phyloP scores from a whole-genome alignment of 2,329 filamentous ascomycete genomes.

The Talaromyces sp. region DNA sequence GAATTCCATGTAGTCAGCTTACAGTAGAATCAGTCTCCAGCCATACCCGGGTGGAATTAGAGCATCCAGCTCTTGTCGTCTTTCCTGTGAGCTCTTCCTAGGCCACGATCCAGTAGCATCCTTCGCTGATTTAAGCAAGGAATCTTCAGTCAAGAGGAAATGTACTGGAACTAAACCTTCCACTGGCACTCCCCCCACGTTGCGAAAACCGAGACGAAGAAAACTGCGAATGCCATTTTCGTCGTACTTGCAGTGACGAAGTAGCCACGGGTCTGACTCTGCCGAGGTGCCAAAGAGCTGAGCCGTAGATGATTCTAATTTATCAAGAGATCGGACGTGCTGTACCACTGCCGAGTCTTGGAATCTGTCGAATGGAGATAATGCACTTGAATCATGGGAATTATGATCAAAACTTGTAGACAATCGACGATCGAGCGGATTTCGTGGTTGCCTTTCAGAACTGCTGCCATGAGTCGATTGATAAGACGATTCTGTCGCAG shows the following conservation, averaged over 20 bases:
- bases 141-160: conserved; percentile 9
- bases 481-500: background rate
- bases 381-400: background rate
- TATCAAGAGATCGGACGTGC: conserved; percentile 20
- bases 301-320: conserved; percentile 22
- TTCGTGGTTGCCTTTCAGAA: background rate
- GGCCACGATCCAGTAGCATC: background rate
- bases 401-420: background rate
- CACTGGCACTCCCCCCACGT: conserved; percentile 32
- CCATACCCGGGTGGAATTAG: background rate
- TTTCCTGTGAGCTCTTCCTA: conserved; percentile 4
- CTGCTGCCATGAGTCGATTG: background rate
- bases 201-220: conserved; percentile 32
- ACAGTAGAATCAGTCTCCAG: background rate
- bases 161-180: conserved; percentile 28
- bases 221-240: conserved; percentile 30
- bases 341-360: conserved; percentile 16
- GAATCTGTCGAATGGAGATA: background rate
- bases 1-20: background rate
- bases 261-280: conserved; percentile 31
- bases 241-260: conserved; percentile 32
- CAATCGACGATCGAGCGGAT: background rate
- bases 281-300: conserved; percentile 28
- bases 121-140: conserved; percentile 2
- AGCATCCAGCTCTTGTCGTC: background rate